Evolutionary conservation across 306 rosid species (phyloP), one percentile per base, ranked within the genome.

Genomic region (Quercus gilva): DNA sequence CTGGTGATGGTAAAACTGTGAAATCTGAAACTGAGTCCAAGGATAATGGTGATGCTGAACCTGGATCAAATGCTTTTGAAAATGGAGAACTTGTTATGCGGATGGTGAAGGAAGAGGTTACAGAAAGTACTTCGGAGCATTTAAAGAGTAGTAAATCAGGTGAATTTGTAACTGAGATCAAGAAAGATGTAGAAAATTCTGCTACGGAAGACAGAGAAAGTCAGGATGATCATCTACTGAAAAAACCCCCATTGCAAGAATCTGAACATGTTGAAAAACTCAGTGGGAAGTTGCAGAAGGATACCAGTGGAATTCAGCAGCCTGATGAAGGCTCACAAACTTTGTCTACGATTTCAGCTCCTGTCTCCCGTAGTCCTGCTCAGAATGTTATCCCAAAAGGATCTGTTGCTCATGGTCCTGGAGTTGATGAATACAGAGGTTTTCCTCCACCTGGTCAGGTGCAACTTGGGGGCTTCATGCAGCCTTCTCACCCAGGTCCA

Each of bases 61-160:
- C 65, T 57, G n/a, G 76, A 53, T 52, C 76, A 26, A 59, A 69
- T 81, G 80, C 74, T 64, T 55, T 78, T 41, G 90, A 84, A 74
- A 88, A 85, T 84, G 92, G 89, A 77, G 87, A 83, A 75, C 76
- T 85, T 77, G 78, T 55, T 73, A 75, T 87, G 83, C 85, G 84
- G 82, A 33, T 76, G 17, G 80, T 82, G 64, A 85, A 82, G 78
- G 90, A 79, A 67, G 92, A 75, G 68, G 82, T 79, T 69, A 65
- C 74, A 73, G 92, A 74, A 83, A 74, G 86, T 77, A 61, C 77
- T 74, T 80, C 76, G 65, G 81, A 80, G 71, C 78, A 76, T 71
- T 84, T 74, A 75, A 78, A 58, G 26, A 71, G 71, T 1, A 81
- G 77, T 72, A 85, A 78, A 78, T 53, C 75, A 0, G 80, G 83